A percentile compares a stretch with the other conserved stretches of the same genome.
Evolutionary conservation across 2,329 filamentous ascomycete species (phyloP).

Genomic region (Teratosphaeria gauchensis): DNA sequence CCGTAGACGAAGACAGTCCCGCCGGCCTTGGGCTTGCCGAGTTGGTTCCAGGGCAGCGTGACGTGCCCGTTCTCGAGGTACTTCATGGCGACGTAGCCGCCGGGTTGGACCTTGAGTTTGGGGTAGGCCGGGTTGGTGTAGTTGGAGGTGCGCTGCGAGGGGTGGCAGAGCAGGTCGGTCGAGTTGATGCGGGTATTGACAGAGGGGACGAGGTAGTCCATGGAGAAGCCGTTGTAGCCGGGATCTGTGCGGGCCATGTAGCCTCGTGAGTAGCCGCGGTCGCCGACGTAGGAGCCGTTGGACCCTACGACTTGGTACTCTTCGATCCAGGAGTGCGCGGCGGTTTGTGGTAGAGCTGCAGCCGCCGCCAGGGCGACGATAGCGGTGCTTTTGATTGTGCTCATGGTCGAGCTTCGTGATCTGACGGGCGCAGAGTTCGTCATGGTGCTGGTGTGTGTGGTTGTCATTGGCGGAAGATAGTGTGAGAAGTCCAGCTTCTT

Average conservation of each 20-base stretch:
- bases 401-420: not conserved
- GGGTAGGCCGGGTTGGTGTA: conserved; percentile 49
- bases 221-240: conserved; percentile 47
- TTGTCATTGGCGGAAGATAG: not conserved
- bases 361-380: conserved; percentile 14
- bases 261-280: conserved; percentile 65
- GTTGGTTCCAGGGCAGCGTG: conserved; percentile 31
- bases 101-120: conserved; percentile 48
- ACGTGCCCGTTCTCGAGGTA: conserved; percentile 45
- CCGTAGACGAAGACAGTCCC: conserved; percentile 42
- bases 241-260: conserved; percentile 50
- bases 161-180: conserved; percentile 53
- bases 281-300: conserved; percentile 63
- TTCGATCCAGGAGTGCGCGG: conserved; percentile 77
- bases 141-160: conserved; percentile 50
- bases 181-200: conserved; percentile 40
- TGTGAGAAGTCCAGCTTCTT: conserved; percentile 4
- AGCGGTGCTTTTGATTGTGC: conserved; percentile 1
- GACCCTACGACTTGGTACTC: conserved; percentile 59
- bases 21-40: conserved; percentile 33
- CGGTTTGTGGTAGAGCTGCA: conserved; percentile 13
- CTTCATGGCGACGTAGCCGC: conserved; percentile 38
- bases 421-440: not conserved
- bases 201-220: conserved; percentile 51
- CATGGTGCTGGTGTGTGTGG: not conserved